These are phyloP conservation scores for Podila verticillata DNA, from an alignment of 192 early-diverging fungal species.

Conservation along the genomic window DNA sequence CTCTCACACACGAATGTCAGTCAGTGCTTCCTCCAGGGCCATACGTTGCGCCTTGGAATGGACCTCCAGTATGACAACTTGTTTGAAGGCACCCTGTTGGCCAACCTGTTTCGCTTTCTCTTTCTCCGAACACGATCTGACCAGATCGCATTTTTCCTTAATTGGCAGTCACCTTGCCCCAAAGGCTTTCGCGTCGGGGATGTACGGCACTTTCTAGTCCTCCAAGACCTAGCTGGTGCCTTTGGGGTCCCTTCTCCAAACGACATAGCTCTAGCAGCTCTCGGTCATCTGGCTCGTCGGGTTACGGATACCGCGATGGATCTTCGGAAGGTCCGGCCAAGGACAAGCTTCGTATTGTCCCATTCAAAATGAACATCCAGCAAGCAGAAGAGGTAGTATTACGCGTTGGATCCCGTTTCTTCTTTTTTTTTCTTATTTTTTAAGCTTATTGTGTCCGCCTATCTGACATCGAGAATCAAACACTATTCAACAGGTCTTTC, in stretches of 20 bases:
- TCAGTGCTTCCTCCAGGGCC: conserved; percentile 10
- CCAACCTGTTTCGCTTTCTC: background rate
- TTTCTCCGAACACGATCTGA: background rate
- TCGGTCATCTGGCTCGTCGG: conserved; percentile 3
- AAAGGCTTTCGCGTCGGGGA: background rate
- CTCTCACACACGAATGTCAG: conserved; percentile 12
- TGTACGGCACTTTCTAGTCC: no score
- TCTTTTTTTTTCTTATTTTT: background rate
- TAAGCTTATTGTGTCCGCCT: no score
- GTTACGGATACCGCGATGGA: conserved; percentile 15
- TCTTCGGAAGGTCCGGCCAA: conserved; percentile 42
- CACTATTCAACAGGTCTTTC: conserved; percentile 46
- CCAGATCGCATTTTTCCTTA: background rate
- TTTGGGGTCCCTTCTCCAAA: background rate
- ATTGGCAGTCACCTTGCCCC: background rate
- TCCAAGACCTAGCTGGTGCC: no score
- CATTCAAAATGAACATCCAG: conserved; percentile 56
- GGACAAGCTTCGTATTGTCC: conserved; percentile 56
- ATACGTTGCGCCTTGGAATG: conserved; percentile 11
- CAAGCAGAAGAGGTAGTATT: conserved; percentile 57
- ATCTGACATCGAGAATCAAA: background rate
- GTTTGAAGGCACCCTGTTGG: background rate
- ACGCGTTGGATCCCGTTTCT: background rate
- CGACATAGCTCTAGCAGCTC: conserved; percentile 1
- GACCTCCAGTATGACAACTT: background rate